Percentiles rank a stretch among this genome's conserved stretches.
phyloP scores from a whole-genome alignment of 768 basidiomycete species.

The Collybia nuda region DNA sequence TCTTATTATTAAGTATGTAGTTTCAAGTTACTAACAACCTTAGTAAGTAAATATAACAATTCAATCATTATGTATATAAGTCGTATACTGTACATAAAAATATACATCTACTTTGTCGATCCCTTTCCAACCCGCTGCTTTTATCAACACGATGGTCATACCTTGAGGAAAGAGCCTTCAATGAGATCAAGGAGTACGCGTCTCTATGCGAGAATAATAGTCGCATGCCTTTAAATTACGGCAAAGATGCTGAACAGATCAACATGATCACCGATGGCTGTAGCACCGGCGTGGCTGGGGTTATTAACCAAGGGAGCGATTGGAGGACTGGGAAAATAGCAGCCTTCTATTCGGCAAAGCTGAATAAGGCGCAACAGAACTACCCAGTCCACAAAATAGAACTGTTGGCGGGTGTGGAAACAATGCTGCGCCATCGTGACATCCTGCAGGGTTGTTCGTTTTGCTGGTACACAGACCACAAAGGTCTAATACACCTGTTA shows the following conservation, averaged over 20 bases:
- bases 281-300: conserved; percentile 24
- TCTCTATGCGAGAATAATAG: conserved; percentile 13
- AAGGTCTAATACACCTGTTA: conserved; percentile 27
- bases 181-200: conserved; percentile 29
- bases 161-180: conserved; percentile 27
- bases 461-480: conserved; percentile 31
- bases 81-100: too few relatives aligned
- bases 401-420: conserved; percentile 35
- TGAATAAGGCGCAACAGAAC: conserved; percentile 31
- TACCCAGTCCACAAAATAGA: conserved; percentile 41
- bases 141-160: too few relatives aligned
- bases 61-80: too few relatives aligned
- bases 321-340: conserved; percentile 30
- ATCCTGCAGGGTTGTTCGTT: conserved; percentile 28
- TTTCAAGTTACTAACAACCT: too few relatives aligned
- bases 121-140: too few relatives aligned
- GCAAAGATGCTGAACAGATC: conserved; percentile 13
- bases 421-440: conserved; percentile 26
- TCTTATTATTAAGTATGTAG: too few relatives aligned
- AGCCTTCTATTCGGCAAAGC: conserved; percentile 31
- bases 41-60: too few relatives aligned
- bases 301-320: conserved; percentile 25
- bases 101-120: too few relatives aligned
- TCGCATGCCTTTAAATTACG: conserved; percentile 19
- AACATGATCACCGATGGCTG: conserved; percentile 31